phyloP scores from a whole-genome alignment of 192 early-diverging fungal genomes.

The Chytriomyces hyalinus region DNA sequence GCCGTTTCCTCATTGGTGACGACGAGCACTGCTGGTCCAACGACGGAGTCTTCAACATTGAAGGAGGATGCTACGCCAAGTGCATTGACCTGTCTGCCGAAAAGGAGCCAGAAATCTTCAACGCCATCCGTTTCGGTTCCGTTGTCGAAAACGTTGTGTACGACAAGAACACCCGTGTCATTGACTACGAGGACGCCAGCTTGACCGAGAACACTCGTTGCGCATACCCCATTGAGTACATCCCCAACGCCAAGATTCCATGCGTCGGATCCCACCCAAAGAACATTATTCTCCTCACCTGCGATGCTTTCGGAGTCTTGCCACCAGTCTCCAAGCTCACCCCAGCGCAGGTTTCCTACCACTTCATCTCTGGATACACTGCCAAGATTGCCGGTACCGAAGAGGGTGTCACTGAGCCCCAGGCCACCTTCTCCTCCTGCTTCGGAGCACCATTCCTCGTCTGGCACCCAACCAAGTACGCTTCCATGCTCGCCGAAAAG shows the following conservation, averaged over 20 bases:
- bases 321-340: slow-evolving; percentile 88
- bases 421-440: slow-evolving; percentile 78
- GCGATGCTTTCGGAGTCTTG: slow-evolving; percentile 95
- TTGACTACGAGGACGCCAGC: slow-evolving; percentile 80
- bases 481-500: slow-evolving; percentile 95
- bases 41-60: slow-evolving; percentile 96
- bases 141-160: slow-evolving; percentile 94
- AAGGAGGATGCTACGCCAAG: slow-evolving; percentile 99
- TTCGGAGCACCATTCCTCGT: slow-evolving; percentile 98
- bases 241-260: slow-evolving; percentile 92
- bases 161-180: slow-evolving; percentile 71
- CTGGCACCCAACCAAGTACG: slow-evolving; percentile 94
- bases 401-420: slow-evolving; percentile 89
- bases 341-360: slow-evolving; percentile 90
- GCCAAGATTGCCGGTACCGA: slow-evolving; percentile 98
- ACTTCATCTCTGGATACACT: slow-evolving; percentile 97
- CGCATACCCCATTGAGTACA: slow-evolving; percentile 87
- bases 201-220: slow-evolving; percentile 97
- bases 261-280: slow-evolving; percentile 88
- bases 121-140: slow-evolving; percentile 91
- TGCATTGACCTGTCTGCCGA: slow-evolving; percentile 92
- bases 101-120: slow-evolving; percentile 99
- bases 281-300: slow-evolving; percentile 96
- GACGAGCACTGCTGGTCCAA: slow-evolving; percentile 99
- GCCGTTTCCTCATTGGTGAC: slow-evolving; percentile 93